phyloP scores from a whole-genome alignment of 768 basidiomycete genomes.

The Tulasnella sp. region DNA sequence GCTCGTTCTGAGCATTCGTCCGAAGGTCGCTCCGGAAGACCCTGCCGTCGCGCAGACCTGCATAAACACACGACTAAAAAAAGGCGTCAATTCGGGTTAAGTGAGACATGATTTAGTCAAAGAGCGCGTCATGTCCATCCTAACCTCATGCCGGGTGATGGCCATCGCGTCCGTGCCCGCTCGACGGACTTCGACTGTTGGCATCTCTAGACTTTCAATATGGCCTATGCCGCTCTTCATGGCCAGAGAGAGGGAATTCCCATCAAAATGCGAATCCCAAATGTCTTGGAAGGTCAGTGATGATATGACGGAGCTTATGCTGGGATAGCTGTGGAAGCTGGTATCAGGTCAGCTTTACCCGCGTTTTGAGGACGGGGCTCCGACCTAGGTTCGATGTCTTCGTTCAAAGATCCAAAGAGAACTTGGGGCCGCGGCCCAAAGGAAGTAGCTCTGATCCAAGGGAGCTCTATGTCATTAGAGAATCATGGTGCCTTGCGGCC shows the following conservation, averaged over 20 bases:
- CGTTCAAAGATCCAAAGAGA: neutral
- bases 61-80: neutral
- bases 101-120: neutral
- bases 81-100: neutral
- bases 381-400: neutral
- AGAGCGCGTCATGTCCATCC: too few relatives aligned
- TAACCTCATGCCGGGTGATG: constrained; percentile 1
- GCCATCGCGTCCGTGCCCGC: constrained; percentile 1
- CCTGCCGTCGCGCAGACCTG: constrained; percentile 4
- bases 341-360: too few relatives aligned
- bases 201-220: neutral
- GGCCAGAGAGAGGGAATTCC: neutral
- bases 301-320: neutral
- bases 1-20: neutral
- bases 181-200: neutral
- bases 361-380: too few relatives aligned
- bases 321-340: neutral
- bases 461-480: too few relatives aligned
- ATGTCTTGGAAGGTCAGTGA: neutral
- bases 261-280: constrained; percentile 12
- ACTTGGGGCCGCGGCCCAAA: neutral
- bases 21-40: constrained; percentile 9
- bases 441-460: neutral
- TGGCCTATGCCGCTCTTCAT: constrained; percentile 6
- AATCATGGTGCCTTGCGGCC: too few relatives aligned